Conservation (phyloP, 1,139 yeast species). For the Nakaseomyces delphensis region DNA sequence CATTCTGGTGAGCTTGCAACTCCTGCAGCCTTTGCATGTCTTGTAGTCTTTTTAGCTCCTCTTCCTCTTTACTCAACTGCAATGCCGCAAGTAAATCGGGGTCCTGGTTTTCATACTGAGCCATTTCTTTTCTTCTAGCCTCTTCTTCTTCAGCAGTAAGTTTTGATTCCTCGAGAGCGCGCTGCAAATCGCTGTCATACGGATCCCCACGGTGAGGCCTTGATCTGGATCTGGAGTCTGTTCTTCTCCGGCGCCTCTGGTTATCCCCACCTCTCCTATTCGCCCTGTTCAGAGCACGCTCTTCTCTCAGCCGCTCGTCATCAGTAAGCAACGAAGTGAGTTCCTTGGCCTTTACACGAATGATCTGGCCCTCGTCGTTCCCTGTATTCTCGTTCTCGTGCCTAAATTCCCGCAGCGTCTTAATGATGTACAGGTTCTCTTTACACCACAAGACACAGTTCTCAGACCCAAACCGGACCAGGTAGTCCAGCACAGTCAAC, state of each 20-base stretch:
- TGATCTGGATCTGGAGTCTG: conserved; percentile 2
- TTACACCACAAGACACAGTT: conserved; percentile 91
- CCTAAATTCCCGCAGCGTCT: conserved; percentile 85
- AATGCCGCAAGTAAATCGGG: conserved; percentile 46
- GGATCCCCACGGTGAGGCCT: conserved; percentile 4
- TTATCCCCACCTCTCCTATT: conserved; percentile 25
- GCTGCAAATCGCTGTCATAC: conserved; percentile 71
- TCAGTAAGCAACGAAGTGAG: conserved; percentile 70
- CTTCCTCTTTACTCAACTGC: conserved; percentile 80
- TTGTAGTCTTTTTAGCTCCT: conserved; percentile 56
- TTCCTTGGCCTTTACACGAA: conserved; percentile 88
- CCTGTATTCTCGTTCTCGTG: conserved; percentile 58
- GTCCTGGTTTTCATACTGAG: conserved; percentile 52
- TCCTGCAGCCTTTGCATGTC: conserved; percentile 45
- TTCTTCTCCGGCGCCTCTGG: conserved; percentile 28
- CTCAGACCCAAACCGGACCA: conserved; percentile 82
- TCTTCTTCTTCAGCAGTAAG: conserved; percentile 85
- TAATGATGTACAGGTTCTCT: conserved; percentile 81
- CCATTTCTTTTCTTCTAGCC: conserved; percentile 37
- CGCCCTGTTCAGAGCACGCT: conserved; percentile 44
- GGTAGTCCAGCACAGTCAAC: conserved; percentile 76
- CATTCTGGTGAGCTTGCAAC: conserved; percentile 33
- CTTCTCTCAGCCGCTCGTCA: conserved; percentile 73
- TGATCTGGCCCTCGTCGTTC: conserved; percentile 80
- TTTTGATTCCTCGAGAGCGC: conserved; percentile 75